Conservation (phyloP, 2,329 filamentous ascomycete genomes). For the Immersiporthe knoxdaviesiana region DNA sequence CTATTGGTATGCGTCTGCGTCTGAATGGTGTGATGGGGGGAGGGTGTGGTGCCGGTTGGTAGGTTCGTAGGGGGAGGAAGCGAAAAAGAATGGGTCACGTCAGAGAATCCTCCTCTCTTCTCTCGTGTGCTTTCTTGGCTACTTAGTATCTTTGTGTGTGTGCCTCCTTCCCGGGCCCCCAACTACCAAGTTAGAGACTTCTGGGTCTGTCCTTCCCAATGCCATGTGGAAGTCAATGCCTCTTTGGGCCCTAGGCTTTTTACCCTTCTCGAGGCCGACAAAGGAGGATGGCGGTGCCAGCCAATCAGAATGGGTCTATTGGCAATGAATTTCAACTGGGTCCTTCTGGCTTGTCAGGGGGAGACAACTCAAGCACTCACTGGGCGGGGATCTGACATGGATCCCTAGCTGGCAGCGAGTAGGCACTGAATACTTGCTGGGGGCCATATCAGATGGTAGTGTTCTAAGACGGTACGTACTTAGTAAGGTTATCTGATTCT, state of each 20-base stretch:
- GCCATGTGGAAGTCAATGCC: background rate
- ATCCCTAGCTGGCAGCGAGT: background rate
- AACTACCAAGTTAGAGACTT: background rate
- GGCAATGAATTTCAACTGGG: background rate
- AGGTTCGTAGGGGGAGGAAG: background rate
- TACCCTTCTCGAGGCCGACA: background rate
- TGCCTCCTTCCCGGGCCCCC: background rate
- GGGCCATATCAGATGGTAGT: constrained; percentile 1
- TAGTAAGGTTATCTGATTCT: background rate
- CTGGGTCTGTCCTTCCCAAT: background rate
- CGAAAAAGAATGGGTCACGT: constrained; percentile 2
- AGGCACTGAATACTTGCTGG: background rate
- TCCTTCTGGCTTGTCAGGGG: constrained; percentile 7
- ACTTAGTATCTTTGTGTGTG: no score
- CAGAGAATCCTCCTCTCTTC: background rate
- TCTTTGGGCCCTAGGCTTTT: background rate
- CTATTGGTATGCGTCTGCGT: constrained; percentile 9
- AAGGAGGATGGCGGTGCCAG: background rate
- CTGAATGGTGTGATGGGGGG: constrained; percentile 4
- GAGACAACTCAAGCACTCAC: background rate
- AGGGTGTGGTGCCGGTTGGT: background rate
- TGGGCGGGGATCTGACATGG: constrained; percentile 2
- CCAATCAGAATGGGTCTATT: background rate
- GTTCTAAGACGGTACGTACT: background rate
- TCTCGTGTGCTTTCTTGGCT: background rate